phyloP scores from a whole-genome alignment of 176 grass and related monocot genomes.

The Bolboschoenus planiculmis region DNA sequence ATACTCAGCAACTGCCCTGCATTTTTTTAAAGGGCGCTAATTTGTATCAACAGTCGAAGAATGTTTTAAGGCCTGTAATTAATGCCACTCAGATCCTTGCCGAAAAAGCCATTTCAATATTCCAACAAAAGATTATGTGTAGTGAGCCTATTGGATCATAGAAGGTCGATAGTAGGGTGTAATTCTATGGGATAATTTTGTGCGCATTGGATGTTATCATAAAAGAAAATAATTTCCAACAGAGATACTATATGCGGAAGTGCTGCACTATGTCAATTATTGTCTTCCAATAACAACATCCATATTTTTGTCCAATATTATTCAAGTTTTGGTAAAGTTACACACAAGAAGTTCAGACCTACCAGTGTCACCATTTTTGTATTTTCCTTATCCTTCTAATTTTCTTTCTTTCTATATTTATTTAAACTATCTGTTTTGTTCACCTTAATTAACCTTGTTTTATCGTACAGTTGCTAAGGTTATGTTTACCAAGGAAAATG shows the following conservation, averaged over 20 bases:
- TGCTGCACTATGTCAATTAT: background rate
- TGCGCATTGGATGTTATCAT: background rate
- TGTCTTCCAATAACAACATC: background rate
- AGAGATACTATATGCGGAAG: background rate
- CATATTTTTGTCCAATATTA: background rate
- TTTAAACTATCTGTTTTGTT: too few relatives aligned
- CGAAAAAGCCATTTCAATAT: too few relatives aligned
- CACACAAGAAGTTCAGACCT: background rate
- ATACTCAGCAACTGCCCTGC: constrained; percentile 57
- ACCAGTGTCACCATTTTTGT: too few relatives aligned
- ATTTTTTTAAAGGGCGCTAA: background rate
- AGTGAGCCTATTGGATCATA: too few relatives aligned
- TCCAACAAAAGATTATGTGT: too few relatives aligned
- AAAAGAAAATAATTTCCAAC: background rate
- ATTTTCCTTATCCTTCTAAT: too few relatives aligned
- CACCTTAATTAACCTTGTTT: too few relatives aligned
- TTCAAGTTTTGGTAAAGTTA: background rate
- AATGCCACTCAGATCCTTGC: too few relatives aligned
- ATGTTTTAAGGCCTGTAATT: background rate
- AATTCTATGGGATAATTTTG: background rate
- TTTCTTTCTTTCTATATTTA: too few relatives aligned
- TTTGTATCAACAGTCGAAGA: background rate
- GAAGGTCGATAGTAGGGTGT: too few relatives aligned
- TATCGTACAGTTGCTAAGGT: too few relatives aligned
- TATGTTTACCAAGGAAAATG: too few relatives aligned